Base-by-base conservation (phyloP, 176 grass and related monocot species). In the Aegilops umbellulata region DNA sequence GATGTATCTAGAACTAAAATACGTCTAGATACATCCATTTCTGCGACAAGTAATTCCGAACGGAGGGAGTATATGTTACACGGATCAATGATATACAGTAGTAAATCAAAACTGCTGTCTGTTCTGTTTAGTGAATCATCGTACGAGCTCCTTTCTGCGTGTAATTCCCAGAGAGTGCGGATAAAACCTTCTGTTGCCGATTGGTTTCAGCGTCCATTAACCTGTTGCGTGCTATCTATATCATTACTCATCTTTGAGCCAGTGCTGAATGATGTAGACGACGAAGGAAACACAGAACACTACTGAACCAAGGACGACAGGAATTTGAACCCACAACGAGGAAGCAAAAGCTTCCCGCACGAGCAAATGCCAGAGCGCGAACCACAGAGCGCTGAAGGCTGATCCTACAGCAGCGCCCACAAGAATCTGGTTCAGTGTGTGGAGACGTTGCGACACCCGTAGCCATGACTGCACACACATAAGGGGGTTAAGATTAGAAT, bases 391-490 rank as follows among this genome's bases (percentile, higher is more conserved):
- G 67, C 76, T 46, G 4, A 90, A 86, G 46, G 58, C 9, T 80
- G 85, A 84, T 68, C 97, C 97, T 63, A 97, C 47, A 22, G 79
- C 17, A 17, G 80, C 89, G 34, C 94, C 97, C 14, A 97, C 97
- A 6, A 91, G 78, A 65, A 99, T 78, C 88, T 97, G 97, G 64
- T 82, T 96, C 35, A 63, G 38, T 10, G 97, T 96, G 79, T 99
- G 97, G 75, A 97, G 94, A 58, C 74, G 82, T 57, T 89, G 97
- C 0, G 97, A 94, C 15, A 99, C 88, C 38, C 97, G 87, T 67
- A 99, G 44, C 97, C 97, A 99, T 0, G 94, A 90, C 97, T 97
- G 87, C 74, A 86, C 15, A 77, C 74, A 86, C 15, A 25, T 76
- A 62, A 77, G 44, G 35, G 81, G 42, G 65, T 64, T 66, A 68